Conservation (phyloP, 148 eudicot genomes). For the Cornus controversa region DNA sequence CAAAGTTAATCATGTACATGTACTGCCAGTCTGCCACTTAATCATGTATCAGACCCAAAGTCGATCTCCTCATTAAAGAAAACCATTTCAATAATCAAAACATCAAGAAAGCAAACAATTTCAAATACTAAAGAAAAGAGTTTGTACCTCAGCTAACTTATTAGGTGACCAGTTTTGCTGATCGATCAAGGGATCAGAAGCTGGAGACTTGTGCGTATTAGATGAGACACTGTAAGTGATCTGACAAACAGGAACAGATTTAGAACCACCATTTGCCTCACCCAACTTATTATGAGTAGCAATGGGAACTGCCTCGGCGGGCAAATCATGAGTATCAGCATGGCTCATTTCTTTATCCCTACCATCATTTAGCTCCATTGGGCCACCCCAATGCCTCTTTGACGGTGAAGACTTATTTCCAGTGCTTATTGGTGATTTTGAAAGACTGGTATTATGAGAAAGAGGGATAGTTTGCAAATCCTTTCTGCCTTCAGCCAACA, state of each 20-base stretch:
- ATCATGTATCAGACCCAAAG: neutral
- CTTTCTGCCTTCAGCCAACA: constrained; percentile 57
- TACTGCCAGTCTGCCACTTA: neutral
- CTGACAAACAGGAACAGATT: neutral
- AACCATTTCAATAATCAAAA: neutral
- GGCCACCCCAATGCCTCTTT: constrained; percentile 7
- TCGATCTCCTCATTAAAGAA: neutral
- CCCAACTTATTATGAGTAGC: neutral
- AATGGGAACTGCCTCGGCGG: constrained; percentile 22
- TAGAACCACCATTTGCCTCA: neutral
- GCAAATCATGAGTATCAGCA: constrained; percentile 17
- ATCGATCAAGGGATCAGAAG: neutral
- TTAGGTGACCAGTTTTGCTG: constrained; percentile 21
- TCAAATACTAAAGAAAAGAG: constrained; percentile 5
- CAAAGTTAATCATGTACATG: neutral
- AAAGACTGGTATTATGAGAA: constrained; percentile 24
- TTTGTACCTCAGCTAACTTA: constrained; percentile 47
- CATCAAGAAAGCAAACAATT: neutral
- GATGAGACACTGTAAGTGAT: neutral
- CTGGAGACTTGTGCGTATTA: neutral
- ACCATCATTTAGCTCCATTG: constrained; percentile 12
- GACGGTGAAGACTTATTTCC: constrained; percentile 11
- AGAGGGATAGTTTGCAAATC: constrained; percentile 35
- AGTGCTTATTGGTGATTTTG: constrained; percentile 24
- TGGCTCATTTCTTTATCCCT: constrained; percentile 9